Evolutionary conservation across 1,284 basidiomycete species (phyloP).

Genomic region (Termitomyces sp.): DNA sequence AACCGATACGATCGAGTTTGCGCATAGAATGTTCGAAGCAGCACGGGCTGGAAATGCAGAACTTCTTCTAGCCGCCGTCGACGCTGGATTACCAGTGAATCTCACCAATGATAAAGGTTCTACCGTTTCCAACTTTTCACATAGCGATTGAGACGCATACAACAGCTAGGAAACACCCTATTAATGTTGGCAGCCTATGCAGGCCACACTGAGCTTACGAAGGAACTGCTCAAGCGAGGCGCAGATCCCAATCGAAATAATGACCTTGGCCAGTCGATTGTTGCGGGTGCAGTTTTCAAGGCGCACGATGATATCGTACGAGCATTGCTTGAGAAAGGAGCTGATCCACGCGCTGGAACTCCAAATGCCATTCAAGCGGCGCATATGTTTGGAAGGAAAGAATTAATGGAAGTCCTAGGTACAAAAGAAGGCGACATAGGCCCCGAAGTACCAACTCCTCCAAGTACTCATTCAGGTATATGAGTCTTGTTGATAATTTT

Average conservation of each 20-base stretch:
- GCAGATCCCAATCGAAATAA: conserved; percentile 73
- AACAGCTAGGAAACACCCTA: conserved; percentile 61
- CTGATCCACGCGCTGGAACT: conserved; percentile 62
- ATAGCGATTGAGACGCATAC: neutral
- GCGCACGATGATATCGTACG: conserved; percentile 56
- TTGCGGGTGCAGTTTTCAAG: conserved; percentile 85
- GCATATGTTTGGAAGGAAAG: conserved; percentile 56
- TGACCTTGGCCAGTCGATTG: conserved; percentile 72
- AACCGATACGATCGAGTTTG: conserved; percentile 58
- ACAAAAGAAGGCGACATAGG: conserved; percentile 48
- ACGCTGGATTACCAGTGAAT: conserved; percentile 73
- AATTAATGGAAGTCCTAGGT: conserved; percentile 51
- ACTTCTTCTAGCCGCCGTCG: conserved; percentile 56
- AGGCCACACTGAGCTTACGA: conserved; percentile 58
- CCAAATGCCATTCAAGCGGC: conserved; percentile 75
- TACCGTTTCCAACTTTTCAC: neutral
- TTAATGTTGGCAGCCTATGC: conserved; percentile 83
- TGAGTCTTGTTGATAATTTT: neutral
- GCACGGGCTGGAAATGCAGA: conserved; percentile 58
- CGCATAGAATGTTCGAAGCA: conserved; percentile 71
- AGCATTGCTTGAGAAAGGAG: conserved; percentile 56
- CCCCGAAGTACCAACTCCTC: conserved; percentile 25
- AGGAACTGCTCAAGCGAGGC: conserved; percentile 47
- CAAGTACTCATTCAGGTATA: conserved; percentile 6
- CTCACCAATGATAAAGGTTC: conserved; percentile 73